Evolutionary conservation across 2,329 filamentous ascomycete species (phyloP).

Genomic region (Xylaria sp.): DNA sequence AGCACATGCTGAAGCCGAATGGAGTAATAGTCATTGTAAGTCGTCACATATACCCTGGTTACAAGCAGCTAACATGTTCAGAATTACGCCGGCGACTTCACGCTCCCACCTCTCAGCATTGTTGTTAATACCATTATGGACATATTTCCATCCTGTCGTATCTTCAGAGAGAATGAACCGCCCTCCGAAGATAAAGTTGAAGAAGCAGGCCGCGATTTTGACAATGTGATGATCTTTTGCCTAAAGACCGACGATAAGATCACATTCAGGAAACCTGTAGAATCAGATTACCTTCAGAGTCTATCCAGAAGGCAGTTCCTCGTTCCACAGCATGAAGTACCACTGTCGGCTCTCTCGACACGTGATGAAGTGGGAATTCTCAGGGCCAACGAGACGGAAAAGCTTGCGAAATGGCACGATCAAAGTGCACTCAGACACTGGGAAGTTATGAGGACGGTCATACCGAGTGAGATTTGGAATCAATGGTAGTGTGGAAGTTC

Average conservation of each 20-base stretch:
- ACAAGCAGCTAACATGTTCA: slow-evolving; percentile 51
- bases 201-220: slow-evolving; percentile 74
- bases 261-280: slow-evolving; percentile 72
- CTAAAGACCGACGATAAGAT: slow-evolving; percentile 70
- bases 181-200: slow-evolving; percentile 60
- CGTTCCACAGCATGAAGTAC: slow-evolving; percentile 76
- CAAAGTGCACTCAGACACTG: slow-evolving; percentile 86
- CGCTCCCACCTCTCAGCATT: slow-evolving; percentile 78
- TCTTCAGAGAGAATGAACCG: slow-evolving; percentile 82
- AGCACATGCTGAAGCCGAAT: slow-evolving; percentile 76
- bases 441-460: slow-evolving; percentile 86
- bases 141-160: slow-evolving; percentile 89
- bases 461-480: slow-evolving; percentile 86
- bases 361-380: slow-evolving; percentile 64
- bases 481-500: slow-evolving; percentile 70
- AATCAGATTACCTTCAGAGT: slow-evolving; percentile 78
- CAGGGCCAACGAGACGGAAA: slow-evolving; percentile 70
- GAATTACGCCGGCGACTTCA: slow-evolving; percentile 95
- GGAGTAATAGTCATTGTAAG: slow-evolving; percentile 89
- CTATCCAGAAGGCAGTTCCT: slow-evolving; percentile 76
- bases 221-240: slow-evolving; percentile 97
- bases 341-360: slow-evolving; percentile 60
- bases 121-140: slow-evolving; percentile 83
- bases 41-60: slow-evolving; percentile 31
- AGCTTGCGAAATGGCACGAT: slow-evolving; percentile 77